These are phyloP conservation scores for Thuidium tamariscinum DNA, from an alignment of 225 moss, liverwort and hornwort species.

Conservation along the genomic window DNA sequence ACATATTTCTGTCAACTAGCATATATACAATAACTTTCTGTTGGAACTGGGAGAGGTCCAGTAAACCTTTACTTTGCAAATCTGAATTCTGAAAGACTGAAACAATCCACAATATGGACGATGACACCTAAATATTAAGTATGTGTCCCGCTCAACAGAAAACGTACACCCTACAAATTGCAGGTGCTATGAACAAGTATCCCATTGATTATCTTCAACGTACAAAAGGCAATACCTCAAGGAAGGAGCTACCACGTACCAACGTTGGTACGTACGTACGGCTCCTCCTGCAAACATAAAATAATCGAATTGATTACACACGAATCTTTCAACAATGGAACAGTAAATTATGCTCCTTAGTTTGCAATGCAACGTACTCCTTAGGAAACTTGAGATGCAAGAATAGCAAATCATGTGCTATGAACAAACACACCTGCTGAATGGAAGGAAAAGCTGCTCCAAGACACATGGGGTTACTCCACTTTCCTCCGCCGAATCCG, in stretches of 20 bases:
- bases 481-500: constrained; percentile 25
- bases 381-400: not conserved
- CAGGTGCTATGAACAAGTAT: not conserved
- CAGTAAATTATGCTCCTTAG: not conserved
- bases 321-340: not conserved
- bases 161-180: not conserved
- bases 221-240: constrained; percentile 30
- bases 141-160: not conserved
- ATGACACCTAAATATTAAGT: not conserved
- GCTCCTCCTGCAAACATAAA: constrained; percentile 31
- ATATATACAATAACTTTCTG: not conserved
- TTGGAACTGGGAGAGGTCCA: not conserved
- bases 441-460: constrained; percentile 55
- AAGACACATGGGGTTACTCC: constrained; percentile 48
- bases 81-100: no score
- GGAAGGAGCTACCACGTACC: constrained; percentile 58
- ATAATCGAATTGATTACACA: not conserved
- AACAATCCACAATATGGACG: not conserved
- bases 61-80: constrained; percentile 3
- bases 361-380: not conserved
- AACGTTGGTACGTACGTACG: constrained; percentile 32
- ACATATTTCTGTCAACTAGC: not conserved
- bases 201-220: not conserved
- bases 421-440: constrained; percentile 21
- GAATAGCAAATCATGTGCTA: not conserved